A percentile compares a stretch with the other conserved stretches of the same genome.
These are phyloP conservation scores for Miscanthus lutarioriparius DNA, from an alignment of 176 grass and related monocot genomes.

Conservation along the genomic window DNA sequence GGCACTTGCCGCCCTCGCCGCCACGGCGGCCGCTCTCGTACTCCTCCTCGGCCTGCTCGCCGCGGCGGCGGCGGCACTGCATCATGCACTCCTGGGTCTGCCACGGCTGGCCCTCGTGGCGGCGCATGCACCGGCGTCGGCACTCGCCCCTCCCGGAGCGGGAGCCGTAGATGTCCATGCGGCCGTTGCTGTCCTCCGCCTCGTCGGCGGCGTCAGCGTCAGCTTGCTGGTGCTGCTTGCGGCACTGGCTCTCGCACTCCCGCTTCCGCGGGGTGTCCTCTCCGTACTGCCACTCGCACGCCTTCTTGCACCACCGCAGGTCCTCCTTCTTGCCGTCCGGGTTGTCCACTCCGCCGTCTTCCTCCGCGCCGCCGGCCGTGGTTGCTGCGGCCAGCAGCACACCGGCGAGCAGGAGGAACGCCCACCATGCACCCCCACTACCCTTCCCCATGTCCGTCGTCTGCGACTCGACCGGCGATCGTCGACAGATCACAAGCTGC, in stretches of 20 bases:
- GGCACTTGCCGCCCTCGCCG: neutral
- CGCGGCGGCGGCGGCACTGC: neutral
- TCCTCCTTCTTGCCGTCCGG: neutral
- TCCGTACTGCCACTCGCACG: conserved; percentile 30
- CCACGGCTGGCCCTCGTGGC: neutral
- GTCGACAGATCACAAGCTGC: neutral
- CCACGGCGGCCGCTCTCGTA: neutral
- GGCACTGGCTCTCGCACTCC: conserved; percentile 27
- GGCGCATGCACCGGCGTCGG: neutral
- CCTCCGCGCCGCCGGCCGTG: neutral
- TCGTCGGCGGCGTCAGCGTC: neutral
- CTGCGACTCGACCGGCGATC: neutral
- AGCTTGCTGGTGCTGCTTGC: neutral
- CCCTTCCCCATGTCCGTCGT: conserved; percentile 15
- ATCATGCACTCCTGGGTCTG: neutral
- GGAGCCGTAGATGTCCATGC: neutral
- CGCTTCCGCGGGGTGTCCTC: neutral
- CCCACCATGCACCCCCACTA: neutral
- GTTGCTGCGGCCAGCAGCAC: neutral
- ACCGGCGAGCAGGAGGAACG: conserved; percentile 22
- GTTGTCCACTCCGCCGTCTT: neutral
- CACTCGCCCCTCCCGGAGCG: neutral
- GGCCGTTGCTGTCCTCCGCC: neutral
- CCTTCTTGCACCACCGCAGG: conserved; percentile 14
- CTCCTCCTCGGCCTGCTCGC: neutral